Evolutionary conservation across 805 yeast genomes (phyloP).

Genomic region (Candida methanosorbosa): DNA sequence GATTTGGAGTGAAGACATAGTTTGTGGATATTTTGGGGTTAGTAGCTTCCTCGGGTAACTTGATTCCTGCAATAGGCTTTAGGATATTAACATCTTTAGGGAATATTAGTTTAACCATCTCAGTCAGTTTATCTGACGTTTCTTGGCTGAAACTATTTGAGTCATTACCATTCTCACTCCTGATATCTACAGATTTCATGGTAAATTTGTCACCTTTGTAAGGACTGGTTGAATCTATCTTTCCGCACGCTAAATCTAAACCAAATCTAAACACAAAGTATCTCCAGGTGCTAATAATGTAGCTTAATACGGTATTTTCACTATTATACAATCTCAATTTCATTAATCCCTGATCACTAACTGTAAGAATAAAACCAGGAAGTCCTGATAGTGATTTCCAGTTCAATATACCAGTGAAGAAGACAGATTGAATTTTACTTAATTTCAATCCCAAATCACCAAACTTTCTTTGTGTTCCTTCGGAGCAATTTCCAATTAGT

Average conservation of each 20-base stretch:
- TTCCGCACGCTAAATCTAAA: constrained; percentile 31
- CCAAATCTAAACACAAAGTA: constrained; percentile 79
- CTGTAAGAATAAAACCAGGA: constrained; percentile 80
- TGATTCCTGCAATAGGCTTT: constrained; percentile 12
- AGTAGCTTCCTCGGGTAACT: constrained; percentile 15
- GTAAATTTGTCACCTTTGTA: constrained; percentile 5
- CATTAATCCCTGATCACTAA: constrained; percentile 67
- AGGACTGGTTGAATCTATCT: constrained; percentile 10
- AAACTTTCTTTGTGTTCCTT: constrained; percentile 76
- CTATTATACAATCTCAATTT: constrained; percentile 48
- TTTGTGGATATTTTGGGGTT: constrained; percentile 39
- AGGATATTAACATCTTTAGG: constrained; percentile 9
- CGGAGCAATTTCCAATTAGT: constrained; percentile 73
- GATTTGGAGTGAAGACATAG: constrained; percentile 58
- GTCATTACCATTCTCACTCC: neutral
- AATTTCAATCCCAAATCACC: constrained; percentile 51
- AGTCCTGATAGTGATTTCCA: constrained; percentile 88
- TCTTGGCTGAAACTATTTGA: neutral
- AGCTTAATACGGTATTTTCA: constrained; percentile 33
- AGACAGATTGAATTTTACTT: constrained; percentile 53
- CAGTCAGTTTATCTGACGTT: constrained; percentile 4
- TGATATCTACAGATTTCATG: constrained; percentile 15
- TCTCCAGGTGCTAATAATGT: constrained; percentile 74
- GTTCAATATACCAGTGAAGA: constrained; percentile 65
- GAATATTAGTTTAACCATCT: constrained; percentile 15